Evolutionary conservation across 805 yeast species (phyloP).

Genomic region (Candida tibetensis): DNA sequence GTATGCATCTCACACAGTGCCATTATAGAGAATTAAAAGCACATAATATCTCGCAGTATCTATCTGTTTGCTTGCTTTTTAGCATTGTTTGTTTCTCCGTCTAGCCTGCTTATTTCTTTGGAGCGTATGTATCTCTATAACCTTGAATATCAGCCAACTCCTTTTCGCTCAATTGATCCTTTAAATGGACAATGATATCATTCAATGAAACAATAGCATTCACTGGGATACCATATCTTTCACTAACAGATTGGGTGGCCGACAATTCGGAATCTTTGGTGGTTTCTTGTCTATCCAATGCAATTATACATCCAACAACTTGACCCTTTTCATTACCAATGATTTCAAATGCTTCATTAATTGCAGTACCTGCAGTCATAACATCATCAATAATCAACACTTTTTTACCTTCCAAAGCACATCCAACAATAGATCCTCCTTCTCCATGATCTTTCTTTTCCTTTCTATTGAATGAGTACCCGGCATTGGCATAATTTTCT

Average conservation of each 20-base stretch:
- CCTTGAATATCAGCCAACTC: conserved; percentile 56
- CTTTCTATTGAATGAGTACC: conserved; percentile 94
- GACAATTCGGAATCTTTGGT: conserved; percentile 62
- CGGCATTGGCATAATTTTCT: conserved; percentile 66
- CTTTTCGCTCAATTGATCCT: conserved; percentile 52
- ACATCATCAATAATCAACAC: conserved; percentile 93
- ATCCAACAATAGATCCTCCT: conserved; percentile 94
- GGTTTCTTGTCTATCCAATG: conserved; percentile 94
- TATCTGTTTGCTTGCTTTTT: too few species aligned
- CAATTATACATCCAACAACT: conserved; percentile 82
- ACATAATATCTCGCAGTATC: too few species aligned
- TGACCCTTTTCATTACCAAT: conserved; percentile 66
- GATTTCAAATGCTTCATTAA: conserved; percentile 86
- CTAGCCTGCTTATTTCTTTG: conserved; percentile 28
- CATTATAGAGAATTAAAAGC: too few species aligned
- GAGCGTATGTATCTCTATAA: conserved; percentile 53
- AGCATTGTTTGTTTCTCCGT: too few species aligned
- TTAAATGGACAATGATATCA: conserved; percentile 67
- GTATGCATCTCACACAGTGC: too few species aligned
- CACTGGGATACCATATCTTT: conserved; percentile 77
- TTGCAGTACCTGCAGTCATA: conserved; percentile 98
- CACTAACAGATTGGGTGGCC: conserved; percentile 78
- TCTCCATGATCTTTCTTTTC: conserved; percentile 98
- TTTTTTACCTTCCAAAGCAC: conserved; percentile 63
- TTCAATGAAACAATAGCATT: conserved; percentile 71